Conservation (phyloP, 78 protist species). For the Parvularia atlantis region DNA sequence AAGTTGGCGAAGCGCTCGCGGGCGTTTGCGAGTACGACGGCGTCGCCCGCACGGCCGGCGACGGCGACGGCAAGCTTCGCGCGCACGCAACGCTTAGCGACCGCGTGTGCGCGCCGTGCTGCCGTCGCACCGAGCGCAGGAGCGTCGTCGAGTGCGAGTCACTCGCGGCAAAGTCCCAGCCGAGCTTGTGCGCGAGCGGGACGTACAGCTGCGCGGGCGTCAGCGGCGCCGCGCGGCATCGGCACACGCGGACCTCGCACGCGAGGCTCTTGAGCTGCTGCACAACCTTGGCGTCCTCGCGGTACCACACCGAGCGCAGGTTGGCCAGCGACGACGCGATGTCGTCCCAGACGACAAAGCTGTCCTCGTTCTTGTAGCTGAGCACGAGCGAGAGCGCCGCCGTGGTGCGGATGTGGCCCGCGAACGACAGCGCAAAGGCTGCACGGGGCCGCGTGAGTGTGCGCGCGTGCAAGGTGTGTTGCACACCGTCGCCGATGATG, state of each 20-base stretch:
- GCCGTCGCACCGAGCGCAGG: conserved; percentile 14
- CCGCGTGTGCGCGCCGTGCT: neutral
- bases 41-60: neutral
- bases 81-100: no score
- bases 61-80: neutral
- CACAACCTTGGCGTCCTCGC: no score
- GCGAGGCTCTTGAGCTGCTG: neutral
- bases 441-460: neutral
- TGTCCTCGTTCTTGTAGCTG: conserved; percentile 1
- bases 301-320: neutral
- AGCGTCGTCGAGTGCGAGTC: conserved; percentile 1
- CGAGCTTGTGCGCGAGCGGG: neutral
- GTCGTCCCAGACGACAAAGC: conserved; percentile 31
- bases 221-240: no score
- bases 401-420: neutral
- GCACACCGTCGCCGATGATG: conserved; percentile 27
- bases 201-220: no score
- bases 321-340: neutral
- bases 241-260: neutral
- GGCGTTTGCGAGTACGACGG: neutral
- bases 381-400: conserved; percentile 8
- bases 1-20: neutral
- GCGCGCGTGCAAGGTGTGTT: conserved; percentile 15
- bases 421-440: no score
- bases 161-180: conserved; percentile 10